Base-by-base conservation (phyloP, 2,329 filamentous ascomycete species). In the Penicillium sp. region DNA sequence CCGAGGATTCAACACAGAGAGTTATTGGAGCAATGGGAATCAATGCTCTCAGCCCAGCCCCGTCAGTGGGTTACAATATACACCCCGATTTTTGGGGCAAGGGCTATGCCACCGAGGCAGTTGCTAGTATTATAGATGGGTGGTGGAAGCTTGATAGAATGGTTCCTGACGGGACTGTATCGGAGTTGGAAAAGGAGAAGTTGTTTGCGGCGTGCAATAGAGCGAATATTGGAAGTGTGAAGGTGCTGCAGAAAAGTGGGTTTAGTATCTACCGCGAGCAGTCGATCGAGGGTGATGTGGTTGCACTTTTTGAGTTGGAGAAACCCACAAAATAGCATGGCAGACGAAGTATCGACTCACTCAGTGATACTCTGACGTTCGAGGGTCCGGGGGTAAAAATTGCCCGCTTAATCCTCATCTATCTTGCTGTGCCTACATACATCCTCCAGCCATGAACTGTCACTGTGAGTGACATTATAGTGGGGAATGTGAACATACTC, bases 51-150 rank as follows among this genome's bases (percentile, higher is more conserved):
- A 23, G 39, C 6, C 65, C 60, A 5, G 51, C 58, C 1, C 61
- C 61, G 3, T 65, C 65, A 1, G 39, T 69, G 23, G 67, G 67
- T 41, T 69, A 67, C 31, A 54, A 60, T 21, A 55, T 68, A 8
- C 67, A 69, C 40, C 67, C 67, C 1, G 62, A 62, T 16, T 63
- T 53, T 25, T 70, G 67, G 67, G 62, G 65, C 0, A 64, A 59
- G 31, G 65, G 67, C 9, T 69, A 62, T 33, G 55, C 58, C 27
- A 67, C 57, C 11, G 67, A 70, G 58, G 67, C 67, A 5, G 59
- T 66, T n/a, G 39, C 49, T 34, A 63, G 55, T 4, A 45, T 68
- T 13, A 48, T 68, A 15, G 55, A 64, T 45, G 59, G 58, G 3
- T 70, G 67, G 65, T 69, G 67, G 65, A 62, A 59, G 5, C 59